Evolutionary conservation across 257 asterid genomes (phyloP).

Genomic region (Nicotiana tomentosiformis): DNA sequence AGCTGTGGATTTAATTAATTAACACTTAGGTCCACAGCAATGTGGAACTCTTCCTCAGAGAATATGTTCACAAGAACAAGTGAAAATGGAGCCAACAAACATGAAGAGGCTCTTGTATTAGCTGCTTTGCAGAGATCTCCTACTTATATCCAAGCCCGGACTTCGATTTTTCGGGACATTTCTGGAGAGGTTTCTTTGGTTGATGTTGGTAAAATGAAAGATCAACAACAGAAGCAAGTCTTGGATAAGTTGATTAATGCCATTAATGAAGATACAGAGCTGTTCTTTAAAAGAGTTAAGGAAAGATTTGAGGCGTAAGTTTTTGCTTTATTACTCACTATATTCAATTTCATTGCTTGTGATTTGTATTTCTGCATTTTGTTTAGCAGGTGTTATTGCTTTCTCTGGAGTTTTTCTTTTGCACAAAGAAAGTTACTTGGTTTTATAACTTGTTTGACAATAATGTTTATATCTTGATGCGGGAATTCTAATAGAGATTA

Average conservation of each 20-base stretch:
- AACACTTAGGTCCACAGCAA: slow-evolving; percentile 2
- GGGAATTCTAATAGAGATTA: no score
- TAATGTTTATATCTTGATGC: not conserved
- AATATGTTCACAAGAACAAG: slow-evolving; percentile 29
- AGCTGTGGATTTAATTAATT: not conserved
- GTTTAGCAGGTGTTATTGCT: not conserved
- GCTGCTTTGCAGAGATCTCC: slow-evolving; percentile 72
- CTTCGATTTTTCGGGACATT: slow-evolving; percentile 38
- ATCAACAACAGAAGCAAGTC: slow-evolving; percentile 42
- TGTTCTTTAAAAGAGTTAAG: slow-evolving; percentile 58
- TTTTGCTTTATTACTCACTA: no score
- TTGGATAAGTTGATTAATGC: slow-evolving; percentile 50
- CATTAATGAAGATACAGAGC: slow-evolving; percentile 49
- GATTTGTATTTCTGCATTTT: not conserved
- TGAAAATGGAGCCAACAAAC: slow-evolving; percentile 24
- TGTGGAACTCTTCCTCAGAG: slow-evolving; percentile 24
- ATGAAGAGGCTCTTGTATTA: slow-evolving; percentile 57
- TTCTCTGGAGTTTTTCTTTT: not conserved
- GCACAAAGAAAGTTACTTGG: not conserved
- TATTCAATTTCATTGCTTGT: no score
- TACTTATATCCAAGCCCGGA: slow-evolving; percentile 54
- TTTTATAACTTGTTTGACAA: not conserved
- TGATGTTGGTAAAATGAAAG: slow-evolving; percentile 44
- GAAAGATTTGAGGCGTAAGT: slow-evolving; percentile 80
- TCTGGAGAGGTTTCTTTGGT: slow-evolving; percentile 58